A percentile compares a stretch with the other conserved stretches of the same genome.
Conservation (phyloP, 2,329 filamentous ascomycete species). For the Botrytis byssoidea region DNA sequence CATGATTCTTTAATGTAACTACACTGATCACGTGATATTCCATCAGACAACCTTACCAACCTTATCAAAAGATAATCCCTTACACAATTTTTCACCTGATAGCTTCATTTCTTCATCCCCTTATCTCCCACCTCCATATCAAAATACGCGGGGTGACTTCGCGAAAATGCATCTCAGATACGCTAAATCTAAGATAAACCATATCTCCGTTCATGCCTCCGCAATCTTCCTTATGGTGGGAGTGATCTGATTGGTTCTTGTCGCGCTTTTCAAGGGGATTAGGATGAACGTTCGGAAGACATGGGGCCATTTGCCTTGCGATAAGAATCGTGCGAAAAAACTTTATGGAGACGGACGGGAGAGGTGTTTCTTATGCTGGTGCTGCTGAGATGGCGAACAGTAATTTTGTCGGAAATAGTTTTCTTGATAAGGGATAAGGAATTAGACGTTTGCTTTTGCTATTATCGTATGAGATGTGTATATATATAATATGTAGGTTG, state of each 20-base stretch:
- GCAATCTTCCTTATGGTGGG: background rate
- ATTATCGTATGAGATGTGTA: background rate
- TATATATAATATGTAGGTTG: background rate
- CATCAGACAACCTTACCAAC: background rate
- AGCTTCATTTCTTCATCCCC: background rate
- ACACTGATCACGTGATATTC: background rate
- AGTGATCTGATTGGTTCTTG: background rate
- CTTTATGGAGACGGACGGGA: background rate
- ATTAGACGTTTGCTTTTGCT: background rate
- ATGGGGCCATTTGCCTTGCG: background rate
- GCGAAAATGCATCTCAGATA: background rate
- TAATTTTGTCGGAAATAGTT: background rate
- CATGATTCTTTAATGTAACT: background rate
- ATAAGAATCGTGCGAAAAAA: background rate
- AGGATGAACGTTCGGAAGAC: background rate
- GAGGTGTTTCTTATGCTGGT: background rate
- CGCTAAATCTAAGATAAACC: background rate
- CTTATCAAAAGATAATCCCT: background rate
- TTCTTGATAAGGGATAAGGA: constrained; percentile 8
- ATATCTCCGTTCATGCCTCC: background rate
- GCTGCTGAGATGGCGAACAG: background rate
- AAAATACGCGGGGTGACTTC: constrained; percentile 2
- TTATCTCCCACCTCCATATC: background rate
- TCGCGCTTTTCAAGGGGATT: background rate
- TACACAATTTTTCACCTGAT: constrained; percentile 14